A percentile compares a stretch with the other conserved stretches of the same genome.
Conservation (phyloP, 768 basidiomycete species). For the Pulveroboletus sp. region DNA sequence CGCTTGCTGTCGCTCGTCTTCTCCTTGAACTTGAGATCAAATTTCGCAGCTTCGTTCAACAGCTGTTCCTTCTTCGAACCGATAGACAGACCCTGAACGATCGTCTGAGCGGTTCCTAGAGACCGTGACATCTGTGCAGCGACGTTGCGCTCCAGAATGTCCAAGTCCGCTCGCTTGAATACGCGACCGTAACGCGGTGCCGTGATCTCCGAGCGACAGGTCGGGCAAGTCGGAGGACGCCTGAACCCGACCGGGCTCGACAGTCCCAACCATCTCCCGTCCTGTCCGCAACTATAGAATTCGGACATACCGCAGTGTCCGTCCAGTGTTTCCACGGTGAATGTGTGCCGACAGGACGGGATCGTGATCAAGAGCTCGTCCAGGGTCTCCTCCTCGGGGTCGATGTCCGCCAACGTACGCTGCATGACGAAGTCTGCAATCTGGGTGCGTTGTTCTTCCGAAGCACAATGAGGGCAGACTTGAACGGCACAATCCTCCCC, state of each 20-base stretch:
- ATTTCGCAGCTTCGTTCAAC: conserved; percentile 1
- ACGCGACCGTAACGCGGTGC: conserved; percentile 58
- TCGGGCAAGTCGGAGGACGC: conserved; percentile 54
- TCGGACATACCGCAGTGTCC: conserved; percentile 49
- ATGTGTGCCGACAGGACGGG: conserved; percentile 56
- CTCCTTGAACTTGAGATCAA: conserved; percentile 17
- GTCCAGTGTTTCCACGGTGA: conserved; percentile 71
- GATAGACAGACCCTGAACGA: conserved; percentile 30
- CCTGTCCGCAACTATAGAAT: conserved; percentile 40
- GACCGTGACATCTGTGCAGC: conserved; percentile 46
- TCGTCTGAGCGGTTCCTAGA: conserved; percentile 31
- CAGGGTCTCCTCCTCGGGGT: conserved; percentile 34
- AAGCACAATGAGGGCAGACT: conserved; percentile 49
- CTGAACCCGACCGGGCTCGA: conserved; percentile 38
- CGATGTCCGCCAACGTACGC: conserved; percentile 47
- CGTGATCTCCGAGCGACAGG: conserved; percentile 55
- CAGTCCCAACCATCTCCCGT: conserved; percentile 44
- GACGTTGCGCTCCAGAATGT: conserved; percentile 63
- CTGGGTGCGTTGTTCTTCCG: conserved; percentile 33
- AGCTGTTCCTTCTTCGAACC: conserved; percentile 16
- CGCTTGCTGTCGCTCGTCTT: conserved; percentile 1
- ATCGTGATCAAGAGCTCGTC: conserved; percentile 59
- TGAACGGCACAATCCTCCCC: conserved; percentile 60
- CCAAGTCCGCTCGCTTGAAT: conserved; percentile 58
- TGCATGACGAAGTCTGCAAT: conserved; percentile 61